Conservation (phyloP, 805 yeast genomes). For the Clavispora carvajalis region DNA sequence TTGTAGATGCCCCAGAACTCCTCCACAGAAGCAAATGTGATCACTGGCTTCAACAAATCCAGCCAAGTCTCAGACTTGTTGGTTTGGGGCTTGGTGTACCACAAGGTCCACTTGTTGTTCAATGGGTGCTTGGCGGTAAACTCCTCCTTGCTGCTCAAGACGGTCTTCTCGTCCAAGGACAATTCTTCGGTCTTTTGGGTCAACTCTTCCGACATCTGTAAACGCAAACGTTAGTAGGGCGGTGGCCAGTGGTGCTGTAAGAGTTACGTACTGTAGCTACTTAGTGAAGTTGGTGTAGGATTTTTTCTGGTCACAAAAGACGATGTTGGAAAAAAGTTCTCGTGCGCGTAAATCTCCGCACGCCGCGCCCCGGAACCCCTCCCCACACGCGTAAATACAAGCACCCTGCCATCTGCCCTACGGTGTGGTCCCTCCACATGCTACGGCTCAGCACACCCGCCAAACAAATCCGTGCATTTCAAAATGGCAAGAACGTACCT, state of each 20-base stretch:
- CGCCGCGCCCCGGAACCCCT: conserved; percentile 1
- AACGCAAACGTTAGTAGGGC: conserved; percentile 10
- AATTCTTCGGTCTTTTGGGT: conserved; percentile 40
- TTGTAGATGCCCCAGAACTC: conserved; percentile 98
- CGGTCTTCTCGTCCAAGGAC: conserved; percentile 42
- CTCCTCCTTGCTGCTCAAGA: conserved; percentile 54
- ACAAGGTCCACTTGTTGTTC: conserved; percentile 86
- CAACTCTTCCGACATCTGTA: conserved; percentile 41
- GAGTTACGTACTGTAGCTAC: conserved; percentile 1
- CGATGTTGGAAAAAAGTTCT: conserved; percentile 21
- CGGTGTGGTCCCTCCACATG: background rate
- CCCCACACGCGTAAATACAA: conserved; percentile 10
- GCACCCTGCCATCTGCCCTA: conserved; percentile 5
- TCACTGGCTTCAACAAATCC: conserved; percentile 87
- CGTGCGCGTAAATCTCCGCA: conserved; percentile 17
- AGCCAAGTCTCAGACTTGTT: conserved; percentile 82
- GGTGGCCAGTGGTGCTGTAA: background rate
- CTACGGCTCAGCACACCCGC: no score
- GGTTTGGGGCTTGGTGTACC: conserved; percentile 94
- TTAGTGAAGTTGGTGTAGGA: background rate
- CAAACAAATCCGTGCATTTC: background rate
- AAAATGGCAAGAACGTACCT: background rate
- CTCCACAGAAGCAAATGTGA: conserved; percentile 89
- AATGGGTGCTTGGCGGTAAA: conserved; percentile 84
- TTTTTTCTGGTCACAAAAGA: conserved; percentile 9